Base-by-base conservation (phyloP, 306 rosid genomes). In the Quercus aquifolioides region DNA sequence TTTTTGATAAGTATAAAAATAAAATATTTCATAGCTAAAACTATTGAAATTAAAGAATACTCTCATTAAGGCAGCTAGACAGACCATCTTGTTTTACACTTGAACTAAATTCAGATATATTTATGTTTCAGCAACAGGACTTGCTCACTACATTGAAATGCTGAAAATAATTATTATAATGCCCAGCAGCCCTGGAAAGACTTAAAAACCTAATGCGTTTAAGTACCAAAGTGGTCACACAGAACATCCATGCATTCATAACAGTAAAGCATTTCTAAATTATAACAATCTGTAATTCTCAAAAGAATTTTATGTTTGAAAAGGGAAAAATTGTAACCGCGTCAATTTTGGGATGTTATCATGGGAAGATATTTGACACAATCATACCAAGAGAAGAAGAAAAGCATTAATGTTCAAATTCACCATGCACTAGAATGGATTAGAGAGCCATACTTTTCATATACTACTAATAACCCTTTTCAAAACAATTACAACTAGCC, bases 51-150 rank as follows among this genome's bases (percentile, higher is more conserved):
- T 7, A 20, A 58, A 58, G 15, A 58, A 56, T 73, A 19, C 81
- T 73, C 75, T 55, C 57, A 79, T 41, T 23, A 67, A 51, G 49
- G 59, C 23, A 52, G 28, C 77, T 28, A 56, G 64, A 65, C 25
- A 60, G 43, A 28, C 43, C 43, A 64, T 15, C 21, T 30, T 64
- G 69, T 1, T 10, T 62, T 62, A 5, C 69, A 13, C 41, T 25
- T 15, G 69, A 13, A 26, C 38, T 13, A 26, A 26, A 63, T 8
- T 26, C 11, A 63, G 17, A 28, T 28, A 28, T 28, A 35, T 28
- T 28, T 28, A 63, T 25, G 69, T 21, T 26, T 63, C 69, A 63
- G 20, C 20, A 28, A 7, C 41, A 63, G n/a, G 20, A 63, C 33
- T 63, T 13, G 41, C 69, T 25, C 46, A 38, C 46, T 38, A 28